Conservation (phyloP, 140 eudicot species). For the Ambrosia hybrid region DNA sequence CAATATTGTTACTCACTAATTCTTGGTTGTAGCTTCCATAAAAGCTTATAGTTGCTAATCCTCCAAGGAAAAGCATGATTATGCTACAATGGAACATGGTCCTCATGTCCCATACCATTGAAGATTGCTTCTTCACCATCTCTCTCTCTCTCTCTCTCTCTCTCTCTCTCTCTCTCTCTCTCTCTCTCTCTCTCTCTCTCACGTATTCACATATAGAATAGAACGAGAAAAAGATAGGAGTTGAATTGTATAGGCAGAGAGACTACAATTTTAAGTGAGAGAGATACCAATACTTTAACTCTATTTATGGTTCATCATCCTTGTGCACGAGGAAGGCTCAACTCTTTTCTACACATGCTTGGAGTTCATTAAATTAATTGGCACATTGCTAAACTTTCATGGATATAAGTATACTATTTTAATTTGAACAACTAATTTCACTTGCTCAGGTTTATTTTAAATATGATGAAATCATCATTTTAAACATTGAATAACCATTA, state of each 20-base stretch:
- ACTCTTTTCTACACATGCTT: slow-evolving; percentile 18
- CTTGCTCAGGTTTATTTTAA: too few relatives aligned
- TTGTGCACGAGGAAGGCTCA: slow-evolving; percentile 14
- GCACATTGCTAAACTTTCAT: too few relatives aligned
- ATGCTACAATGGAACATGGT: slow-evolving; percentile 38
- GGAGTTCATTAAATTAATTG: slow-evolving; percentile 5
- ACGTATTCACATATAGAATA: neutral
- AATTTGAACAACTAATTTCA: too few relatives aligned
- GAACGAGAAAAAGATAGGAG: neutral
- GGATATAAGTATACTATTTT: too few relatives aligned
- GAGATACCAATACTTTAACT: slow-evolving; percentile 2
- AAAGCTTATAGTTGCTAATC: slow-evolving; percentile 29
- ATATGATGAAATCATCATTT: too few relatives aligned
- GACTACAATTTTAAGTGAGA: neutral
- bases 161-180: neutral
- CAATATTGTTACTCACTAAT: neutral
- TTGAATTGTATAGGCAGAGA: neutral
- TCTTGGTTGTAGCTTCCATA: slow-evolving; percentile 25
- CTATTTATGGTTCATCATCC: slow-evolving; percentile 12
- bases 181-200: neutral
- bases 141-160: neutral
- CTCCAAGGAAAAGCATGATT: slow-evolving; percentile 33
- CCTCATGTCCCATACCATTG: slow-evolving; percentile 34
- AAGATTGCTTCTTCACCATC: slow-evolving; percentile 37
- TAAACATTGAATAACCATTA: too few relatives aligned